A percentile compares a stretch with the other conserved stretches of the same genome.
Conservation (phyloP, 1,284 basidiomycete genomes). For the Ceratobasidium theobromae region DNA sequence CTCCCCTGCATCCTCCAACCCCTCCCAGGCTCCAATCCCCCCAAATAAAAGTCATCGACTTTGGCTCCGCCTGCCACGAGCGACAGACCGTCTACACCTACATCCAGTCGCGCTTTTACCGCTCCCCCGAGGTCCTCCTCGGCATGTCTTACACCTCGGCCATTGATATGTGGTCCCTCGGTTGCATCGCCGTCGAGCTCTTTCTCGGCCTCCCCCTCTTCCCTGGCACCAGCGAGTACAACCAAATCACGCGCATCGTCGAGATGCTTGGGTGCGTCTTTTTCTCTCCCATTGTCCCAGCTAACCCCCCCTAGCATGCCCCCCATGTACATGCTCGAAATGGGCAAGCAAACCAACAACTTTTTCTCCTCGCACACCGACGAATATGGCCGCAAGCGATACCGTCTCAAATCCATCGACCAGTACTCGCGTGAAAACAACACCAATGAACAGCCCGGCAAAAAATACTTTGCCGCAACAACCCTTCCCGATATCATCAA, state of each 20-base stretch:
- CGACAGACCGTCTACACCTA: conserved; percentile 99
- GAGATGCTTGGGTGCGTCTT: conserved; percentile 92
- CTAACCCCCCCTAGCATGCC: conserved; percentile 60
- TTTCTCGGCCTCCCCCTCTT: conserved; percentile 96
- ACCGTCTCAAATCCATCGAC: conserved; percentile 87
- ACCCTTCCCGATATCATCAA: conserved; percentile 95
- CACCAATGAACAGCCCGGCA: conserved; percentile 93
- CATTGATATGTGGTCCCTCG: conserved; percentile 95
- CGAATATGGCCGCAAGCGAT: conserved; percentile 83
- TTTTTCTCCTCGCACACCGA: conserved; percentile 89
- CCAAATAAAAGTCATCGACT: conserved; percentile 99
- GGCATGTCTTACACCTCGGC: conserved; percentile 92
- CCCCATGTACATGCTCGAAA: conserved; percentile 90
- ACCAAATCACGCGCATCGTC: conserved; percentile 93
- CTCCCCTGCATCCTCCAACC: conserved; percentile 22
- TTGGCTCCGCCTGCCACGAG: conserved; percentile 98
- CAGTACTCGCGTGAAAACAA: conserved; percentile 96
- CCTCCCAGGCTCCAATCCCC: conserved; percentile 83
- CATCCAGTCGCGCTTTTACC: conserved; percentile 98
- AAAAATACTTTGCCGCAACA: conserved; percentile 97
- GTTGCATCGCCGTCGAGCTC: conserved; percentile 96
- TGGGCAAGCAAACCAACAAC: conserved; percentile 92
- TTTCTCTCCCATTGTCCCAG: conserved; percentile 27
- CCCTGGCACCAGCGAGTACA: conserved; percentile 98
- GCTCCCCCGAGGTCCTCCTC: conserved; percentile 95